A percentile compares a stretch with the other conserved stretches of the same genome.
Conservation (phyloP, 2,329 filamentous ascomycete species). For the Penicillium sp. region DNA sequence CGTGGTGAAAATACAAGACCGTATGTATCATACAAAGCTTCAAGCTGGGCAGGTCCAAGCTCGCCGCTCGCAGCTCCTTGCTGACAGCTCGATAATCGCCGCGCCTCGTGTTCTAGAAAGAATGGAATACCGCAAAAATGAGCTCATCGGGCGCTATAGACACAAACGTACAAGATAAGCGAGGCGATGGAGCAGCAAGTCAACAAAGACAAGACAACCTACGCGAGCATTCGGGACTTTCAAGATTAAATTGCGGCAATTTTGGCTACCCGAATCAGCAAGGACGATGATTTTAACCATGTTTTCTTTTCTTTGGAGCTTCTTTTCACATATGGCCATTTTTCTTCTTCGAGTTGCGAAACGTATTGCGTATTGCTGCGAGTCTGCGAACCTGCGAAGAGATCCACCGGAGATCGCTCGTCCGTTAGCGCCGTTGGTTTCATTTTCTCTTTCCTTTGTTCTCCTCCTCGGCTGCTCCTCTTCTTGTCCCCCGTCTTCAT, state of each 20-base stretch:
- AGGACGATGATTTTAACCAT: neutral
- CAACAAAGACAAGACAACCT: too few relatives aligned
- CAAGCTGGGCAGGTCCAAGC: neutral
- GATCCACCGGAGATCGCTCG: neutral
- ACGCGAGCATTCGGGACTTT: neutral
- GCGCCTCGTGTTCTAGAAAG: slow-evolving; percentile 4
- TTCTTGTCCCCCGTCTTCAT: neutral
- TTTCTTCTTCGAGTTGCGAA: neutral
- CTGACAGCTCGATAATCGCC: neutral
- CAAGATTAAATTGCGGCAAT: neutral
- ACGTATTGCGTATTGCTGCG: neutral
- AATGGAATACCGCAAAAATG: neutral
- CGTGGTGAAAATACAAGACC: neutral
- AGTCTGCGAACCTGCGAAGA: neutral
- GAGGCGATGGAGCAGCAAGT: neutral
- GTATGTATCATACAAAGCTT: neutral
- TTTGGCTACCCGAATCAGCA: neutral
- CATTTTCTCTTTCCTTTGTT: neutral
- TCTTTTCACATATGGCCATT: neutral
- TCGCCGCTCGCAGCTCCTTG: neutral
- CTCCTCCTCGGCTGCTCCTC: neutral
- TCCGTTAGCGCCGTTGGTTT: neutral
- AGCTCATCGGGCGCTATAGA: neutral
- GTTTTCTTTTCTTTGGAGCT: neutral
- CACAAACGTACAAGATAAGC: neutral